These are phyloP conservation scores for Sporopachydermia lactativora DNA, from an alignment of 805 yeast species.

Conservation along the genomic window DNA sequence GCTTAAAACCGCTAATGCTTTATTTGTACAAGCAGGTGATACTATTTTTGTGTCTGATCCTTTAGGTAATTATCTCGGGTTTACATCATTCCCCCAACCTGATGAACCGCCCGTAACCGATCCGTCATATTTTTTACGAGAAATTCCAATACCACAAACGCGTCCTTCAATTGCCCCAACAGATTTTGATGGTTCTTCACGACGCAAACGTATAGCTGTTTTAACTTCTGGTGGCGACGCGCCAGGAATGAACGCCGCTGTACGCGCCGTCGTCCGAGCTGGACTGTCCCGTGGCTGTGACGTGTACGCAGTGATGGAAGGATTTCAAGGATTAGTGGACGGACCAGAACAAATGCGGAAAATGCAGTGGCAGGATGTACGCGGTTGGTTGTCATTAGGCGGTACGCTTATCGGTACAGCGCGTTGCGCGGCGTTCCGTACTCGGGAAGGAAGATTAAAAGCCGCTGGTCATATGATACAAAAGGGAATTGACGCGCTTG, in stretches of 20 bases:
- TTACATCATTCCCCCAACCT: slow-evolving; percentile 27
- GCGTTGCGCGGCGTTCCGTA: slow-evolving; percentile 52
- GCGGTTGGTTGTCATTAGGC: slow-evolving; percentile 56
- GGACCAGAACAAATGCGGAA: slow-evolving; percentile 46
- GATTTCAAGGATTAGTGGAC: slow-evolving; percentile 56
- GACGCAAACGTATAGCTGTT: slow-evolving; percentile 45
- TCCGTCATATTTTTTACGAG: not conserved
- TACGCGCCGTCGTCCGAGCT: slow-evolving; percentile 57
- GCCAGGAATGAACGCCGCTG: slow-evolving; percentile 71
- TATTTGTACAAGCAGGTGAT: not conserved
- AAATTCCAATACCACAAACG: not conserved
- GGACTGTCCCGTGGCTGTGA: slow-evolving; percentile 53
- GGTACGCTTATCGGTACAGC: slow-evolving; percentile 78
- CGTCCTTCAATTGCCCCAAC: slow-evolving; percentile 2
- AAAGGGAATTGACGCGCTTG: slow-evolving; percentile 63
- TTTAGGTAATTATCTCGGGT: slow-evolving; percentile 51
- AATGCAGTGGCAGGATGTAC: slow-evolving; percentile 61
- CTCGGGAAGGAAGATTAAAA: slow-evolving; percentile 46
- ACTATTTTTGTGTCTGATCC: slow-evolving; percentile 54
- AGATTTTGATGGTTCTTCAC: not conserved
- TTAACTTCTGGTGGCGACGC: slow-evolving; percentile 80
- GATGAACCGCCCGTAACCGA: not conserved
- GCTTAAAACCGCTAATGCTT: not conserved
- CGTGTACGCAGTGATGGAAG: slow-evolving; percentile 57
- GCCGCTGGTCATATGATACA: slow-evolving; percentile 54